These are phyloP conservation scores for Sindora glabra DNA, from an alignment of 306 rosid genomes.

Conservation along the genomic window DNA sequence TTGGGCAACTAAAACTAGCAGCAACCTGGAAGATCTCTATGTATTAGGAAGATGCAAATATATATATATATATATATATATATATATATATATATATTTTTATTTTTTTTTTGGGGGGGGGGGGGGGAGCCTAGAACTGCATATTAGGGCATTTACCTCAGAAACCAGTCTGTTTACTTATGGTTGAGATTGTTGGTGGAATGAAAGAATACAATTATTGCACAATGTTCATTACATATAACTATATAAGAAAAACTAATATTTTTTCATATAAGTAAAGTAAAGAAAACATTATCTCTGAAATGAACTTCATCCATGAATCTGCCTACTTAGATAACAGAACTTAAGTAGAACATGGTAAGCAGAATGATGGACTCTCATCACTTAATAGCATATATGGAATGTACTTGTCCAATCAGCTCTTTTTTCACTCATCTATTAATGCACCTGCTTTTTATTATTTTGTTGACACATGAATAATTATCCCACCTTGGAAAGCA, in stretches of 20 bases:
- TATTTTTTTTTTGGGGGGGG: no score
- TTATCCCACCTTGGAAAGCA: background rate
- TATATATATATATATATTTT: no score
- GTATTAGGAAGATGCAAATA: conserved; percentile 17
- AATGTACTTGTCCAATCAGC: no score
- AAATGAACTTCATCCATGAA: no score
- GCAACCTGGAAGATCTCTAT: conserved; percentile 56
- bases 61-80: background rate
- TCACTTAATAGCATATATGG: no score
- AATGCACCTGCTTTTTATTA: background rate
- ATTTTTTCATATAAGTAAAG: no score
- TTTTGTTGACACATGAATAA: background rate
- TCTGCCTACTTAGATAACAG: no score
- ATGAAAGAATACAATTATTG: background rate
- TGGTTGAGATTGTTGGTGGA: background rate
- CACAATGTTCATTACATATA: background rate
- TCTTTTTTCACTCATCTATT: background rate
- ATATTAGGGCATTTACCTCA: conserved; percentile 1
- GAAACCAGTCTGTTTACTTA: background rate
- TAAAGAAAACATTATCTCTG: no score
- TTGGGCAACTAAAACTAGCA: conserved; percentile 63
- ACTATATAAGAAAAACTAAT: no score
- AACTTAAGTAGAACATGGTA: no score
- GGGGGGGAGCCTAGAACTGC: no score
- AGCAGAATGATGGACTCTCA: no score